Evolutionary conservation across 345 rosid genomes (phyloP).

Genomic region (Mallotus nudiflorus): DNA sequence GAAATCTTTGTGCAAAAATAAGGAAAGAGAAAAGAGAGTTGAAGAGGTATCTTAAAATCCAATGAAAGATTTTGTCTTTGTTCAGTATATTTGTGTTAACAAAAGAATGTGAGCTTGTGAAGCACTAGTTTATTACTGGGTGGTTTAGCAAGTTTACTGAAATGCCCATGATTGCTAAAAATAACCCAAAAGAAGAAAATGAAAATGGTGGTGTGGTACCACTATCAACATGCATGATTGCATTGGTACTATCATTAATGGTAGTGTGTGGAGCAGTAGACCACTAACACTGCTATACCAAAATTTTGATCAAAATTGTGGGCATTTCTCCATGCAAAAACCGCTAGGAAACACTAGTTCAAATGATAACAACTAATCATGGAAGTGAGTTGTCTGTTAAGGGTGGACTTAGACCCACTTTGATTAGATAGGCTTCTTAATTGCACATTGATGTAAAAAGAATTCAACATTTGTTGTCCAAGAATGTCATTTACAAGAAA

Average conservation of each 20-base stretch:
- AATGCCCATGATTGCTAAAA: constrained; percentile 26
- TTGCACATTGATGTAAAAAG: background rate
- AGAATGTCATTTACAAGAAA: background rate
- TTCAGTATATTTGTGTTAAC: constrained; percentile 27
- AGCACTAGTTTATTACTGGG: constrained; percentile 1
- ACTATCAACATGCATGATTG: constrained; percentile 25
- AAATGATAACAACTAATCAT: constrained; percentile 22
- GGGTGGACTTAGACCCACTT: constrained; percentile 20
- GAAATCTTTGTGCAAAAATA: constrained; percentile 29
- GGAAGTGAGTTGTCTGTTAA: constrained; percentile 14
- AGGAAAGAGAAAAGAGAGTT: constrained; percentile 8
- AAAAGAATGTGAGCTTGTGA: constrained; percentile 51
- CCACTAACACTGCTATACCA: background rate
- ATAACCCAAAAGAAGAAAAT: background rate
- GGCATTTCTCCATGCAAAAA: background rate
- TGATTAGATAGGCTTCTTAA: constrained; percentile 12
- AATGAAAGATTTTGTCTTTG: constrained; percentile 46
- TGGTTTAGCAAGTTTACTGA: constrained; percentile 24
- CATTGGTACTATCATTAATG: constrained; percentile 1
- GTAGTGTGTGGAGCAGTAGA: background rate
- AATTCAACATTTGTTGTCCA: background rate
- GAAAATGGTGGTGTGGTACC: constrained; percentile 20
- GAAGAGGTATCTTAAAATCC: constrained; percentile 30
- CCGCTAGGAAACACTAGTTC: background rate
- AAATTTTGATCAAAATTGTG: background rate